Base-by-base conservation (phyloP, 1,284 basidiomycete species). In the Fomitopsis pinicola region DNA sequence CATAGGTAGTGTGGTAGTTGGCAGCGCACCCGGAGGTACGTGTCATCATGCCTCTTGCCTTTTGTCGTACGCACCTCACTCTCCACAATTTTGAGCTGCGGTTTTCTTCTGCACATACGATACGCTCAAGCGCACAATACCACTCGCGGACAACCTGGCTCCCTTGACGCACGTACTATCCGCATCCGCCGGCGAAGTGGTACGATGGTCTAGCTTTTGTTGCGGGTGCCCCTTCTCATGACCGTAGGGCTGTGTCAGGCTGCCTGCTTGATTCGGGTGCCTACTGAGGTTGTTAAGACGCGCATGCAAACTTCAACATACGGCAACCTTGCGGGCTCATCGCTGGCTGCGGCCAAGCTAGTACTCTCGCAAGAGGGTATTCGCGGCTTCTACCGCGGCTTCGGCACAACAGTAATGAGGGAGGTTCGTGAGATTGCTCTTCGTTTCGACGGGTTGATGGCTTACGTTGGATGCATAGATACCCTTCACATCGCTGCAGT, bases 61-160 rank as follows among this genome's bases (percentile, higher is more conserved):
- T 26, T 12, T 12, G 42, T 45, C 45, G 36, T 17, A 33, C 17
- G 52, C 30, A 38, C 14, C 55, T 60, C 42, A 53, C 22, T 5
- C 28, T n/a, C 10, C 19, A 40, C 36, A 8, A 26, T 19, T 14
- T 8, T 19, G 67, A 97, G 97, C 97, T 62, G 94, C 96, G 1
- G 85, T 88, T 0, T 99, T 99, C 80, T 99, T 99, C 75, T 91
- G 92, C 26, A 94, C 89, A 0, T 99, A 99, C 73, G 96, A 98
- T 70, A 85, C 85, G 14, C 82, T 97, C 68, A 99, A 99, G 76
- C 83, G 84, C 55, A 78, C 76, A 30, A 73, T 92, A 1, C 91
- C 92, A 0, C 72, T 85, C 8, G 78, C 81, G 0, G 76, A 78
- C 3, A 77, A 86, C 60, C 78, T 88, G 30, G 82, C 83, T 14